Base-by-base conservation (phyloP, 345 rosid species). In the Eucalyptus erythrocorys region DNA sequence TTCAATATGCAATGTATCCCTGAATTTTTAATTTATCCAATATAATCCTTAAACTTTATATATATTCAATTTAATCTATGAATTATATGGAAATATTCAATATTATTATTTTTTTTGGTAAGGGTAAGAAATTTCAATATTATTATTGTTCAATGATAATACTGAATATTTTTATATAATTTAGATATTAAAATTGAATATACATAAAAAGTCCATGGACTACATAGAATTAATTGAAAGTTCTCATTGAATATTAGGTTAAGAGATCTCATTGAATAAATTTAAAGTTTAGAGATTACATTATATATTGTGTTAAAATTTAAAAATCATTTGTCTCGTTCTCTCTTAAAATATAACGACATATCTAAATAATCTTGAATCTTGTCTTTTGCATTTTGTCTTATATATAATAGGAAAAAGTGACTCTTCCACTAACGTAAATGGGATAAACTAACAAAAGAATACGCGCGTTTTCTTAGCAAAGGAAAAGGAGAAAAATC, bases 201-300 rank as follows among this genome's bases (percentile, higher is more conserved):
- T 48, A 3, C 6, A 50, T 50, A 50, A 55, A 22, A 55, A 22
- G 3, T 53, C 1, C 0, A 24, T 0, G 59, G 30, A 55, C 6
- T 55, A 24, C 6, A 55, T 24, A 24, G 1, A 55, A 55, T 4
- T 9, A 10, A 55, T 55, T 55, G 61, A 4, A 55, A 55, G 5
- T 55, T 55, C 1, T 24, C 13, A 4, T 24, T 9, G 3, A 5
- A 26, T 26, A 24, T 55, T 1, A 9, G 0, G 61, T 9, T 55
- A 55, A 24, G 30, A 55, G 30, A 22, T 24, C 61, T 9, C 1
- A 24, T 24, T 55, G 1, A 55, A 24, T 26, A 55, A 55, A 55
- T 55, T 55, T 55, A 24, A 24, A 55, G 13, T 55, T 24, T 0
- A 4, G 0, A 55, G 0, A 55, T 8, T 24, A 24, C 1, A 55